Evolutionary conservation across 177 flowering plant species (phyloP).

Genomic region (Tripterygium wilfordii): DNA sequence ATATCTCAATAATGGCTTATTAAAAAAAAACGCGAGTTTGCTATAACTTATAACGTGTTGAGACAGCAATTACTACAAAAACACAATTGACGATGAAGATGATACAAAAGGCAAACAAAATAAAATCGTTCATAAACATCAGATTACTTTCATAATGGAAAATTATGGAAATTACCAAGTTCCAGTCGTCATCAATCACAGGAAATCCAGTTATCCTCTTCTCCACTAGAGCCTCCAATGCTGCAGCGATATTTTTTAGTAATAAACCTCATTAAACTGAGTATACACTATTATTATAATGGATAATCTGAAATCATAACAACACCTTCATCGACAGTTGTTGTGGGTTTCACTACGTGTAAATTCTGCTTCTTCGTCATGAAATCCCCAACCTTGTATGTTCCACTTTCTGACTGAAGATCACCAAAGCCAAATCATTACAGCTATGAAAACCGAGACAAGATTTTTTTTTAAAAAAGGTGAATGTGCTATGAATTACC

Average conservation of each 20-base stretch:
- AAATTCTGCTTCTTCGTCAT: conserved; percentile 71
- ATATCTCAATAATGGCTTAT: too few relatives aligned
- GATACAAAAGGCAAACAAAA: too few relatives aligned
- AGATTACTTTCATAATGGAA: too few relatives aligned
- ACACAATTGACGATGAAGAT: too few relatives aligned
- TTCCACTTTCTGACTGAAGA: conserved; percentile 38
- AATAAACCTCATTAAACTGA: background rate
- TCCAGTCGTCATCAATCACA: conserved; percentile 84
- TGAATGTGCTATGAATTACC: too few relatives aligned
- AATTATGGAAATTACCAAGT: conserved; percentile 42
- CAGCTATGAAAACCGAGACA: background rate
- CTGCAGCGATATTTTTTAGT: conserved; percentile 26
- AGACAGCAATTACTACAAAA: too few relatives aligned
- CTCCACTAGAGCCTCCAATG: conserved; percentile 69
- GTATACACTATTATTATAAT: too few relatives aligned
- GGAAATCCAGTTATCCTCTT: conserved; percentile 84
- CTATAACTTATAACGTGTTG: too few relatives aligned
- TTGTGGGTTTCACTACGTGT: conserved; percentile 63
- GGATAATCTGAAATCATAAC: background rate
- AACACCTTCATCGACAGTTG: conserved; percentile 80
- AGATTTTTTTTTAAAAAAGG: background rate
- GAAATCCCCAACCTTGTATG: conserved; percentile 73
- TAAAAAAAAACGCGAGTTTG: too few relatives aligned
- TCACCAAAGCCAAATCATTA: background rate
- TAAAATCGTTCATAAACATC: too few relatives aligned